phyloP scores from a whole-genome alignment of 1,284 basidiomycete species.

The Boletus calvinii region DNA sequence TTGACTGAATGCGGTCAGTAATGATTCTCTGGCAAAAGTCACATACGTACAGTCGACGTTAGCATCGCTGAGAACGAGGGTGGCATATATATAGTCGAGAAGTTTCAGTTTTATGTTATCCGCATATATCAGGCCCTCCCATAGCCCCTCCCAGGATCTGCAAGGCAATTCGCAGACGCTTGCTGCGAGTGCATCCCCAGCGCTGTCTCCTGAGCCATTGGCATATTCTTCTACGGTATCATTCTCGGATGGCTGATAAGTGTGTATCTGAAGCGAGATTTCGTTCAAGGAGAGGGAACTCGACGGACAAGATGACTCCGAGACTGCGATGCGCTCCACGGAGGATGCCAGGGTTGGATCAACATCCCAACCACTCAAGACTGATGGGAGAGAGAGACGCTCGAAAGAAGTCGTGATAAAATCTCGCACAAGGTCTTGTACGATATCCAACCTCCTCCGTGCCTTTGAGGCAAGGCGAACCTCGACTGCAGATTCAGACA shows the following conservation, averaged over 20 bases:
- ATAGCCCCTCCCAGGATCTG: slow-evolving; percentile 82
- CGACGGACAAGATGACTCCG: slow-evolving; percentile 61
- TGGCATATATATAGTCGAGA: slow-evolving; percentile 93
- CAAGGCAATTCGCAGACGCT: slow-evolving; percentile 86
- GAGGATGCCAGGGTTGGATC: slow-evolving; percentile 68
- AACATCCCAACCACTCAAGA: slow-evolving; percentile 72
- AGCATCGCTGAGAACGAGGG: slow-evolving; percentile 85
- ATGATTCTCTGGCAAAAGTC: not conserved
- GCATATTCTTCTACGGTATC: slow-evolving; percentile 80
- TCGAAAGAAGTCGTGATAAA: slow-evolving; percentile 62
- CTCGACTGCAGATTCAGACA: slow-evolving; percentile 61
- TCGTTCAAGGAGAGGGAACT: slow-evolving; percentile 57
- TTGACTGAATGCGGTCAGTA: slow-evolving; percentile 56
- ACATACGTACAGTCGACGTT: slow-evolving; percentile 75
- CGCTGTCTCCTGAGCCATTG: slow-evolving; percentile 55
- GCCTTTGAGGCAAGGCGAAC: slow-evolving; percentile 70
- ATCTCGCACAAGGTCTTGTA: slow-evolving; percentile 60
- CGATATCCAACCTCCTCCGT: slow-evolving; percentile 69
- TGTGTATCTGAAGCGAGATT: slow-evolving; percentile 73
- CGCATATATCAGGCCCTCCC: slow-evolving; percentile 88
- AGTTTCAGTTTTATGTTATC: slow-evolving; percentile 88
- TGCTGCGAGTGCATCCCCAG: slow-evolving; percentile 81
- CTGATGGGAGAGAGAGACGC: slow-evolving; percentile 63
- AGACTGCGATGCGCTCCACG: slow-evolving; percentile 77
- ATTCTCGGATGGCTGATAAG: slow-evolving; percentile 77